Conservation (phyloP, 257 asterid species). For the Solanum tarijense region DNA sequence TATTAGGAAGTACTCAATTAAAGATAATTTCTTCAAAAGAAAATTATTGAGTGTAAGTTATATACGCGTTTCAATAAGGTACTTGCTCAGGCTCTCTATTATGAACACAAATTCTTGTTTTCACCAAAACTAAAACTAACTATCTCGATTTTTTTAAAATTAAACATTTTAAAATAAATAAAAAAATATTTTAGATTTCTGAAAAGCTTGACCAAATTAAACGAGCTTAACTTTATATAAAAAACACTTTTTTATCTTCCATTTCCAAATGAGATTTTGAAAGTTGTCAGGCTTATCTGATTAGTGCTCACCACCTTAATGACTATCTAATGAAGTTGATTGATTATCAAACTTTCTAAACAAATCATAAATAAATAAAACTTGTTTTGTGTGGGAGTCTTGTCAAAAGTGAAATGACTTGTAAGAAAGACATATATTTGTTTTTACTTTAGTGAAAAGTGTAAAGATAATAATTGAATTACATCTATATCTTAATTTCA, state of each 20-base stretch:
- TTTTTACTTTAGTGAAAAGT: background rate
- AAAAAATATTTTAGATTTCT: no score
- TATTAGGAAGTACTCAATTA: background rate
- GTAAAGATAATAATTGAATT: no score
- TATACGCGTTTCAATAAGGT: no score
- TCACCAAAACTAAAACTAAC: no score
- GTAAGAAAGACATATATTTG: background rate
- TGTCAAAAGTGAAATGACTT: background rate
- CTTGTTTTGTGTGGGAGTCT: background rate
- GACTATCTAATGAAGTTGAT: background rate
- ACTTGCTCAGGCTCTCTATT: no score
- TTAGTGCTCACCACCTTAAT: background rate
- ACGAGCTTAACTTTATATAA: no score
- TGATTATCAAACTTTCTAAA: background rate
- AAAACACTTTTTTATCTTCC: background rate
- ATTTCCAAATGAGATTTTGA: background rate
- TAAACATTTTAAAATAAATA: no score
- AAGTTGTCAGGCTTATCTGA: background rate
- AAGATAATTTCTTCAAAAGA: no score
- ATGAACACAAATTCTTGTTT: no score
- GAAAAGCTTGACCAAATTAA: background rate
- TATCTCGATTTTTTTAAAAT: background rate
- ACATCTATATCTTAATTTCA: no score
- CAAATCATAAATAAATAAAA: background rate
- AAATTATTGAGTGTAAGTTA: background rate